These are phyloP conservation scores for Colletotrichum magnum DNA, from an alignment of 2,329 filamentous ascomycete species.

Conservation along the genomic window DNA sequence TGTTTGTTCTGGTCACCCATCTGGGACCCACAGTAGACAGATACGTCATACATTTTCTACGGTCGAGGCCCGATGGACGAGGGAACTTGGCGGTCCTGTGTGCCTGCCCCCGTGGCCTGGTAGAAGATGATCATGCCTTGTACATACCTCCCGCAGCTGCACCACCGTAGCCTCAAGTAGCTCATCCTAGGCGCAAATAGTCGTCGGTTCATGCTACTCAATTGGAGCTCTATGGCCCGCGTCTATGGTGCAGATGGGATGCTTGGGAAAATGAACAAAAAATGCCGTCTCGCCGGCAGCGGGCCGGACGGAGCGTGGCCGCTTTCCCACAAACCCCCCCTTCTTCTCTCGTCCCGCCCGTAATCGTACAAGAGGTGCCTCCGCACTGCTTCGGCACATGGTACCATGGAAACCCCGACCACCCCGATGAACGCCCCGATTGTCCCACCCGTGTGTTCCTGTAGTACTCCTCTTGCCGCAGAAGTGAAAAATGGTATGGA, in stretches of 20 bases:
- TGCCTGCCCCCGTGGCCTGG: not conserved
- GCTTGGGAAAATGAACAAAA: constrained; percentile 26
- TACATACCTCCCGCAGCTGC: too few species aligned
- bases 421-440: constrained; percentile 34
- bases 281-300: constrained; percentile 17
- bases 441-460: constrained; percentile 26
- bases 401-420: constrained; percentile 27
- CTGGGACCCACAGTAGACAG: too few species aligned
- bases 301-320: constrained; percentile 21
- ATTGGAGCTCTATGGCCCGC: constrained; percentile 31
- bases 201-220: constrained; percentile 27
- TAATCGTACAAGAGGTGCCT: constrained; percentile 39
- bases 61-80: too few species aligned
- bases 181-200: too few species aligned
- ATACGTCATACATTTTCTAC: too few species aligned
- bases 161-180: too few species aligned
- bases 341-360: constrained; percentile 12
- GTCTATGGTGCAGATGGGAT: constrained; percentile 34
- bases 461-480: constrained; percentile 37
- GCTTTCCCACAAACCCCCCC: constrained; percentile 1
- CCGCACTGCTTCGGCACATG: constrained; percentile 30
- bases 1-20: not conserved
- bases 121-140: too few species aligned
- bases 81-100: not conserved
- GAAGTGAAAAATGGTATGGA: constrained; percentile 33